A percentile compares a stretch with the other conserved stretches of the same genome.
Evolutionary conservation across 169 alveolate genomes (phyloP).

Genomic region (Plasmodium reichenowi): DNA sequence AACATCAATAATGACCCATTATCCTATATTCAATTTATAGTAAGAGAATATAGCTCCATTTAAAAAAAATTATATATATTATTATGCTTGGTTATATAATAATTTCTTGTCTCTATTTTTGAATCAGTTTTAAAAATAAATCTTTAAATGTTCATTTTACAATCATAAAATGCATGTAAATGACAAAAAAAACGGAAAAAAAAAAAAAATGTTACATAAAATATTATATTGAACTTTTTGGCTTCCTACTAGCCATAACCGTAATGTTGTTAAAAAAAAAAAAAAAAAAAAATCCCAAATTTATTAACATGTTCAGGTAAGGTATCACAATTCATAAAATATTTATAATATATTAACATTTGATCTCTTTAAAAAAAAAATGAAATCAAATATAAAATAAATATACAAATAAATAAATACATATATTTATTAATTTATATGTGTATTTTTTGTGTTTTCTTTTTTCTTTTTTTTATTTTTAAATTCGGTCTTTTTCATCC

Average conservation of each 20-base stretch:
- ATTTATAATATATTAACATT: background rate
- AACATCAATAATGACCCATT: too few relatives aligned
- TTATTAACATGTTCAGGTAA: conserved; percentile 4
- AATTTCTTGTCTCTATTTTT: too few relatives aligned
- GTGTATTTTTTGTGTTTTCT: background rate
- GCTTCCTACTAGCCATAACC: conserved; percentile 4
- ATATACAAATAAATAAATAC: too few relatives aligned
- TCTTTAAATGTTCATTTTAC: background rate
- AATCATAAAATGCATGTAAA: conserved; percentile 30
- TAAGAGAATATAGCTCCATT: too few relatives aligned
- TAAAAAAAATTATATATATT: too few relatives aligned
- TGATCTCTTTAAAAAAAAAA: background rate
- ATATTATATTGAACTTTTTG: conserved; percentile 1
- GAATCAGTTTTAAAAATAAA: too few relatives aligned
- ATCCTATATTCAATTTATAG: too few relatives aligned
- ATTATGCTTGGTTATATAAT: too few relatives aligned
- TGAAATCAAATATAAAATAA: background rate
- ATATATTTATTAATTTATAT: background rate
- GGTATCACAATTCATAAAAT: background rate
- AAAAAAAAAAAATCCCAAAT: conserved; percentile 21
- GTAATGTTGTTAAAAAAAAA: conserved; percentile 33
- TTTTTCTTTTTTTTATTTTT: background rate
- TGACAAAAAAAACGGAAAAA: background rate
- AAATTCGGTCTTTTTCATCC: too few relatives aligned
- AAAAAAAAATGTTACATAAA: conserved; percentile 6